Evolutionary conservation across 805 yeast species (phyloP).

Genomic region (Priceomyces castillae): DNA sequence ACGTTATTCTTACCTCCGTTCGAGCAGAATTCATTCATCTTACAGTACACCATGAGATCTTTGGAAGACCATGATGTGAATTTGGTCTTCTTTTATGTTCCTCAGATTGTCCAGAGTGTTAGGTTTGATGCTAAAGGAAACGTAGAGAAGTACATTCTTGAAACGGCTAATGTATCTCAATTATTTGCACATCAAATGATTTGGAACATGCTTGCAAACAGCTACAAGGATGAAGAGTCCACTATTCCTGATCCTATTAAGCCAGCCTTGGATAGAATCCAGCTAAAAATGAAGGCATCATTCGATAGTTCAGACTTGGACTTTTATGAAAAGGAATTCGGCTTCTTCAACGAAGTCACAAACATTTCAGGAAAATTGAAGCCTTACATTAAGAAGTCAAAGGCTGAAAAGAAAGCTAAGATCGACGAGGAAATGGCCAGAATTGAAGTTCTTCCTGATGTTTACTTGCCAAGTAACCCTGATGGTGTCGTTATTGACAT

Average conservation of each 20-base stretch:
- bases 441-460: slow-evolving; percentile 47
- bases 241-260: slow-evolving; percentile 75
- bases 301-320: slow-evolving; percentile 59
- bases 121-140: slow-evolving; percentile 82
- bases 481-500: slow-evolving; percentile 93
- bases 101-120: slow-evolving; percentile 92
- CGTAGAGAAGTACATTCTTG: slow-evolving; percentile 83
- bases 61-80: slow-evolving; percentile 84
- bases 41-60: slow-evolving; percentile 89
- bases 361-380: slow-evolving; percentile 91
- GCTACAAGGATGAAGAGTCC: slow-evolving; percentile 86
- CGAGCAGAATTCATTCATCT: slow-evolving; percentile 59
- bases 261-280: slow-evolving; percentile 76
- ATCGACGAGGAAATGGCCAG: slow-evolving; percentile 92
- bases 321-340: slow-evolving; percentile 80
- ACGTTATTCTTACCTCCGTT: slow-evolving; percentile 76
- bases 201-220: slow-evolving; percentile 96
- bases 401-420: slow-evolving; percentile 93
- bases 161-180: slow-evolving; percentile 87
- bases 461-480: slow-evolving; percentile 93
- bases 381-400: slow-evolving; percentile 89
- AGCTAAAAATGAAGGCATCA: slow-evolving; percentile 56
- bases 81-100: slow-evolving; percentile 92
- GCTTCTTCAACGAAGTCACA: slow-evolving; percentile 88
- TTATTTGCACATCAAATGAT: slow-evolving; percentile 96